phyloP scores from a whole-genome alignment of 768 basidiomycete species.

The Psilocybe azurescens region DNA sequence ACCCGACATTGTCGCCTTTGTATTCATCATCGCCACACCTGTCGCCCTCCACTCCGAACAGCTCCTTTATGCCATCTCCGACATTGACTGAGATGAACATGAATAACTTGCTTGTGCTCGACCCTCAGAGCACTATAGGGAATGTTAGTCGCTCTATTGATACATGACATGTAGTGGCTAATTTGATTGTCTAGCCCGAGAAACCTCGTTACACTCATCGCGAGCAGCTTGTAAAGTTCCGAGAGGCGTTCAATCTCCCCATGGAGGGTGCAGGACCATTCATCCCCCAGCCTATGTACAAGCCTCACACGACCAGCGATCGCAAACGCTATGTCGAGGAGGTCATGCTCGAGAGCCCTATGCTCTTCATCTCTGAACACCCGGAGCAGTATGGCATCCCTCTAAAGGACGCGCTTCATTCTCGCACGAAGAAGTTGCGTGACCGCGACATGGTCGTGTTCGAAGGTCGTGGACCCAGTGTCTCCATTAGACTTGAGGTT shows the following conservation, averaged over 20 bases:
- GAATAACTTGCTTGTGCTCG: slow-evolving; percentile 19
- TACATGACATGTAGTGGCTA: slow-evolving; percentile 7
- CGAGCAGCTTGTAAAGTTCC: slow-evolving; percentile 52
- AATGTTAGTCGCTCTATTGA: slow-evolving; percentile 14
- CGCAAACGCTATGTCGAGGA: slow-evolving; percentile 79
- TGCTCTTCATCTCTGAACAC: slow-evolving; percentile 62
- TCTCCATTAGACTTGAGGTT: slow-evolving; percentile 80
- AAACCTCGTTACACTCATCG: slow-evolving; percentile 42
- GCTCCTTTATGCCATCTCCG: slow-evolving; percentile 23
- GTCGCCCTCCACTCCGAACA: slow-evolving; percentile 25
- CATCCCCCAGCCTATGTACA: slow-evolving; percentile 74
- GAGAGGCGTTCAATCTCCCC: slow-evolving; percentile 43
- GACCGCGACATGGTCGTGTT: slow-evolving; percentile 73
- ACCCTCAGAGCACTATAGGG: slow-evolving; percentile 9
- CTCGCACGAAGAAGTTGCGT: slow-evolving; percentile 57
- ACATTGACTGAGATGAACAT: slow-evolving; percentile 19
- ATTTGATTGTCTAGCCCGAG: slow-evolving; percentile 24
- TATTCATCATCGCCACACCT: slow-evolving; percentile 23
- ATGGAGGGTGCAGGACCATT: slow-evolving; percentile 49
- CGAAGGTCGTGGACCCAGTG: slow-evolving; percentile 74
- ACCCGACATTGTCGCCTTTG: slow-evolving; percentile 22
- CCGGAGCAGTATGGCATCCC: slow-evolving; percentile 65
- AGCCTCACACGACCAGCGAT: slow-evolving; percentile 79
- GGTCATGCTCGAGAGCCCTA: slow-evolving; percentile 63
- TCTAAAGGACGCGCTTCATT: slow-evolving; percentile 67